Percentiles rank a stretch among this genome's conserved stretches.
These are phyloP conservation scores for Pyrus communis DNA, from an alignment of 306 rosid species.

Conservation along the genomic window DNA sequence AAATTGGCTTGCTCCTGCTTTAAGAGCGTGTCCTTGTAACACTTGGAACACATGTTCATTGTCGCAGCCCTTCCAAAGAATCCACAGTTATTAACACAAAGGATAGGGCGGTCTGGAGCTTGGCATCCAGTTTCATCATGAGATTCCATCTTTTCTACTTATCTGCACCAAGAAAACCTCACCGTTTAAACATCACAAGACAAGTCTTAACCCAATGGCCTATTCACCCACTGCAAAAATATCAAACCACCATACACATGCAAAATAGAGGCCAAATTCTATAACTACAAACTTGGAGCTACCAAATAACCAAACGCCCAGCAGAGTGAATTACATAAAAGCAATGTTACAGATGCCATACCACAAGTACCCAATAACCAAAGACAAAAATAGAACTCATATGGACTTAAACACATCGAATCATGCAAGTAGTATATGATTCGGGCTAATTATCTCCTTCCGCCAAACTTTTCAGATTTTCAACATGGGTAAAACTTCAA, in stretches of 20 bases:
- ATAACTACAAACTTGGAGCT: not conserved
- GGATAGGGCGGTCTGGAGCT: slow-evolving; percentile 61
- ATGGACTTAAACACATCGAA: not conserved
- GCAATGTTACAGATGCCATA: not conserved
- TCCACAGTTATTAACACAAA: slow-evolving; percentile 68
- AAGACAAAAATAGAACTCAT: not conserved
- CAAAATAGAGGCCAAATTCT: not conserved
- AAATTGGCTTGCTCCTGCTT: slow-evolving; percentile 66
- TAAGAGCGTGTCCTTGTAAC: slow-evolving; percentile 65
- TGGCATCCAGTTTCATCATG: slow-evolving; percentile 78
- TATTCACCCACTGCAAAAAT: not conserved
- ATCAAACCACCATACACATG: not conserved
- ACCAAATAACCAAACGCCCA: not conserved
- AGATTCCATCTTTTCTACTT: slow-evolving; percentile 51
- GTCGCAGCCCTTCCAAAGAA: slow-evolving; percentile 75
- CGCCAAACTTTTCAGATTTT: not conserved
- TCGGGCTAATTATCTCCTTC: not conserved
- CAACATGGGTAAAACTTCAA: not conserved
- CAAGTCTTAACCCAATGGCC: not conserved
- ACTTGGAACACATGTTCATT: slow-evolving; percentile 83
- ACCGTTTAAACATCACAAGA: too few species aligned
- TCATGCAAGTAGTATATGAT: not conserved
- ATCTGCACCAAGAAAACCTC: slow-evolving; percentile 27
- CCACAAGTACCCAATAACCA: not conserved
- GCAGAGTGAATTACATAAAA: not conserved